phyloP scores from a whole-genome alignment of 305 asterid species.

The Fraxinus baroniana region DNA sequence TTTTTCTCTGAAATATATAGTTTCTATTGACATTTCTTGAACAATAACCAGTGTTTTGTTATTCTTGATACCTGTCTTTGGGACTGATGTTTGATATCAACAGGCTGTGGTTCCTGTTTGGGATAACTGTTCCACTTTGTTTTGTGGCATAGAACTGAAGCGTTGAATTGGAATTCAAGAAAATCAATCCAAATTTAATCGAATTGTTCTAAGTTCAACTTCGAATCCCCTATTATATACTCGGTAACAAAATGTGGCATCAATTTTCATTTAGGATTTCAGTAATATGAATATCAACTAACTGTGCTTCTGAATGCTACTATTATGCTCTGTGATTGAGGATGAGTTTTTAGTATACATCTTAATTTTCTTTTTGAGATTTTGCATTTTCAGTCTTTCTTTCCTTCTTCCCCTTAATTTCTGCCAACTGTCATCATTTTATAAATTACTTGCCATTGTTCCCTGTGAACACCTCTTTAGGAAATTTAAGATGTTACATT shows the following conservation, averaged over 20 bases:
- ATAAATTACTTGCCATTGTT: not conserved
- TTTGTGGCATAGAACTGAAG: not conserved
- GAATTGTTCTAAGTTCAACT: not conserved
- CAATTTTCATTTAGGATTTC: not conserved
- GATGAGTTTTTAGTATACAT: not conserved
- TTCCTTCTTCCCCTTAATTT: not conserved
- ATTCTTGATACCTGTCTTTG: not conserved
- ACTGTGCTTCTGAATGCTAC: not conserved
- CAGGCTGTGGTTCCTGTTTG: not conserved
- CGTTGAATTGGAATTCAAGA: not conserved
- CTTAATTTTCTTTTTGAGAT: not conserved
- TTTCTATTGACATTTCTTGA: conserved; percentile 3
- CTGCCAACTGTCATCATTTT: not conserved
- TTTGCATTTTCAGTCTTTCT: not conserved
- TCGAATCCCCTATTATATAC: not conserved
- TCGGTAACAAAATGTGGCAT: not conserved
- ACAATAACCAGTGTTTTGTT: not conserved
- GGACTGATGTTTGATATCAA: conserved; percentile 7
- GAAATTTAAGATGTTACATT: not conserved
- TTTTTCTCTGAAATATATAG: not conserved
- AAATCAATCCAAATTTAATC: not conserved
- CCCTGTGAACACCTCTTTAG: not conserved
- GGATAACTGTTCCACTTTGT: not conserved
- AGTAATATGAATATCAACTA: not conserved
- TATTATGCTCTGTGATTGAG: not conserved